Conservation (phyloP, 1,284 basidiomycete genomes). For the Entoloma clypeatum region DNA sequence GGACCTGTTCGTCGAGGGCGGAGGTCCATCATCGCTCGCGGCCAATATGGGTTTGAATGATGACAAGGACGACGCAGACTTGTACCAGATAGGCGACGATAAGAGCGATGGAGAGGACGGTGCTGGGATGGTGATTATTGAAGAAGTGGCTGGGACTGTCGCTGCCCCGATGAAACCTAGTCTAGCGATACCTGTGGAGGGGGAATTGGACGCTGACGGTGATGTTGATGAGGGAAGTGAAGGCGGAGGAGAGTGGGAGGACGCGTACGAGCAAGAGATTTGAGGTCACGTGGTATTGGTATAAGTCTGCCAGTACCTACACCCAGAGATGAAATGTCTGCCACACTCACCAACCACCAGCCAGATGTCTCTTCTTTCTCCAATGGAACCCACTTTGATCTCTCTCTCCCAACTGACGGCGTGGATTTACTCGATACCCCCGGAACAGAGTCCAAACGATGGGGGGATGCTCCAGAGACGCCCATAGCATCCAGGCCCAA, state of each 20-base stretch:
- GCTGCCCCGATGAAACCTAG: constrained; percentile 19
- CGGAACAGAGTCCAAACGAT: constrained; percentile 42
- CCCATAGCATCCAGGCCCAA: constrained; percentile 42
- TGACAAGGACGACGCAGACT: constrained; percentile 51
- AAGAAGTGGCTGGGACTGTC: constrained; percentile 39
- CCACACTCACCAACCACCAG: too few species aligned
- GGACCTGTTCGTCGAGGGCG: constrained; percentile 62
- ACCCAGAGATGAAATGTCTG: too few species aligned
- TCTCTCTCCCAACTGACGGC: constrained; percentile 35
- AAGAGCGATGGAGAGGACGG: constrained; percentile 42
- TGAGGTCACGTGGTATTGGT: constrained; percentile 15
- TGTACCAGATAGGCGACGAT: constrained; percentile 40
- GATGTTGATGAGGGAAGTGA: constrained; percentile 36
- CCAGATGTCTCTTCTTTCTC: too few species aligned
- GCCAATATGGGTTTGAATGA: constrained; percentile 32
- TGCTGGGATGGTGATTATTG: constrained; percentile 40
- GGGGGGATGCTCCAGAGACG: constrained; percentile 47
- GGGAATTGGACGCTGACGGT: constrained; percentile 23
- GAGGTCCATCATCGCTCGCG: constrained; percentile 29
- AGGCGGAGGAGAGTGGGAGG: constrained; percentile 39
- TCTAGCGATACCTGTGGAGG: constrained; percentile 24
- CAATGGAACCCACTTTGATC: too few species aligned
- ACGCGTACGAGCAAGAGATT: constrained; percentile 39
- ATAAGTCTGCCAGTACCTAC: too few species aligned
- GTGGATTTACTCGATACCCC: constrained; percentile 52